Evolutionary conservation across 768 basidiomycete genomes (phyloP), one percentile per base, ranked within the genome.

Genomic region (Phanerodontia chrysosporium): DNA sequence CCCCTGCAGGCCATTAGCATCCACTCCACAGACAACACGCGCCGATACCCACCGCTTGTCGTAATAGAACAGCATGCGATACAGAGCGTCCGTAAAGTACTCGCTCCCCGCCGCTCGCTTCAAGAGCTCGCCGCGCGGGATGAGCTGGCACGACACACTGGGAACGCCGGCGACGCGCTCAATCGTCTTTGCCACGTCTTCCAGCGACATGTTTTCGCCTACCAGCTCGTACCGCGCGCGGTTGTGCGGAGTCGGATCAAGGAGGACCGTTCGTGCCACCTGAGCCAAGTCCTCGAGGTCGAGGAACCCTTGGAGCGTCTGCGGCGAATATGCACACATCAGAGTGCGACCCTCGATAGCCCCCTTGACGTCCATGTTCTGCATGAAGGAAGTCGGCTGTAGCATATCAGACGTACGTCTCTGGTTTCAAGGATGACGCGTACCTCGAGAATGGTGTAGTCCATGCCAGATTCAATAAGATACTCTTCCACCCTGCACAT

Each of bases 391-490:
- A 10, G 70, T 70, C 14, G 74, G 73, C 69, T 73, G 60, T 12
- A 54, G 16, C 21, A 22, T 35, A 51, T 27, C 42, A 27, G 48
- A 27, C 3, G 12, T 46, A 1, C 25, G 10, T 10, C 25, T 27
- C n/a, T 25, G 4, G n/a, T 13, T 35, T 7, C 48, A 12, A 12
- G 6, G 14, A 5, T 3, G 28, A 2, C 48, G 4, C 63, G 29
- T 46, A 65, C 69, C 65, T 72, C 65, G 22, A 74, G 67, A 49
- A 76, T 73, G n/a, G 75, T 75, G 61, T 73, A 74, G 45, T 67
- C 61, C 45, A 76, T 32, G 24, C 73, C 71, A 16, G 72, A 72
- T 46, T 74, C 72, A 45, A 73, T 67, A 9, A 76, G 70, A 32
- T 74, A 70, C 53, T 75, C 69, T 62, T 76, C 74, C 29, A 74